phyloP scores from a whole-genome alignment of 2,329 filamentous ascomycete genomes.

The Colletotrichum sp. region DNA sequence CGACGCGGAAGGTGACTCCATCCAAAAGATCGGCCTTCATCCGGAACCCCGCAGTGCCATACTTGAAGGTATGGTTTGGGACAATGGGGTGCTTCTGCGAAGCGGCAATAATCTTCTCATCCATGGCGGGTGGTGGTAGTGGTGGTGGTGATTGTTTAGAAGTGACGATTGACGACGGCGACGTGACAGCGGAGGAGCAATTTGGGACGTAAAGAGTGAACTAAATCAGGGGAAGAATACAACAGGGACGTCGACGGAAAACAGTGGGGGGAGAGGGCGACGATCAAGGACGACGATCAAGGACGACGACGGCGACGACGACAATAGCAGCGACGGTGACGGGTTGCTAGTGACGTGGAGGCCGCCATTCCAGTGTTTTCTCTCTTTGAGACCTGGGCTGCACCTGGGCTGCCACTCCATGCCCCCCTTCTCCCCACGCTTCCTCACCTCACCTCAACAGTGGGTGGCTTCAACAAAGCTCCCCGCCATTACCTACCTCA shows the following conservation, averaged over 20 bases:
- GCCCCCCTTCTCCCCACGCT: not conserved
- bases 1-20: constrained; percentile 91
- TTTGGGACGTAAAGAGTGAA: not conserved
- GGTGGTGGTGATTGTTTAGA: not conserved
- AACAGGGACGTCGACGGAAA: constrained; percentile 16
- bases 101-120: constrained; percentile 61
- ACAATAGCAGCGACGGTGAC: not conserved
- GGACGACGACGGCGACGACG: not conserved
- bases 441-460: not conserved
- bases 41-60: constrained; percentile 72
- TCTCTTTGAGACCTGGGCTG: constrained; percentile 2
- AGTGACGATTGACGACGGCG: not conserved
- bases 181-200: constrained; percentile 11
- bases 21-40: constrained; percentile 82
- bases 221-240: not conserved
- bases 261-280: constrained; percentile 4
- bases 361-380: constrained; percentile 11
- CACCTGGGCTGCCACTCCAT: not conserved
- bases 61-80: constrained; percentile 61
- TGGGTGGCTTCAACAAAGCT: not conserved
- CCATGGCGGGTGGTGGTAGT: constrained; percentile 45
- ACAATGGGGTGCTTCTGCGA: constrained; percentile 67
- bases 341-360: constrained; percentile 6
- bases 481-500: not conserved
- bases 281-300: not conserved